Conservation (phyloP, 306 rosid genomes). For the Prunus salicina region DNA sequence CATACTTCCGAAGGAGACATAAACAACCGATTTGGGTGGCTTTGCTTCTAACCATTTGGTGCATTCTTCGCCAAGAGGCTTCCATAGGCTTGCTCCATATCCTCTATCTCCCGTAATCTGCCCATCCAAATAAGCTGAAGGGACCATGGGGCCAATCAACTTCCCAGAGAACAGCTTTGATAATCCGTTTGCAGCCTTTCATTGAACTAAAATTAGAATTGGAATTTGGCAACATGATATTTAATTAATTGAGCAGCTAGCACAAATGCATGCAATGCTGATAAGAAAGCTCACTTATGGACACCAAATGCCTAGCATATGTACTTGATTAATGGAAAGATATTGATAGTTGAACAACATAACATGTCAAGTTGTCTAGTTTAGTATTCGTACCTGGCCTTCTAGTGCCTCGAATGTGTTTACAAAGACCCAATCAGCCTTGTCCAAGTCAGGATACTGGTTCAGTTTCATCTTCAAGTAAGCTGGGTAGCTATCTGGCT, state of each 20-base stretch:
- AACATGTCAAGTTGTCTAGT: neutral
- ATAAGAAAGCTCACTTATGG: neutral
- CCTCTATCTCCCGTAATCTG: slow-evolving; percentile 24
- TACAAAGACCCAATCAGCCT: slow-evolving; percentile 50
- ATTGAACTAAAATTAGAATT: neutral
- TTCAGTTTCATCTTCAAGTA: slow-evolving; percentile 59
- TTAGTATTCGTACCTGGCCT: slow-evolving; percentile 32
- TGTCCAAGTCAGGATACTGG: slow-evolving; percentile 47
- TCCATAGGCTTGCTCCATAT: slow-evolving; percentile 40
- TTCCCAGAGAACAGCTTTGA: slow-evolving; percentile 31
- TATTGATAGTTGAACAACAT: too few relatives aligned
- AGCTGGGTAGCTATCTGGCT: slow-evolving; percentile 53
- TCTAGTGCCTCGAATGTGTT: slow-evolving; percentile 60
- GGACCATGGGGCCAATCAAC: slow-evolving; percentile 43
- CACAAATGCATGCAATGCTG: neutral
- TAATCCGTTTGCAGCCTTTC: slow-evolving; percentile 11
- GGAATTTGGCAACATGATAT: too few relatives aligned
- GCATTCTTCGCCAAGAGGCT: slow-evolving; percentile 20
- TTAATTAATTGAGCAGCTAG: too few relatives aligned
- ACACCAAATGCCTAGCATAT: too few relatives aligned
- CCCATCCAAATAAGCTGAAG: slow-evolving; percentile 47
- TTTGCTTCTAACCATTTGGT: slow-evolving; percentile 33
- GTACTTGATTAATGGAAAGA: too few relatives aligned
- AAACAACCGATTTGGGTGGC: slow-evolving; percentile 31
- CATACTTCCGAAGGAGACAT: slow-evolving; percentile 50